These are phyloP conservation scores for Ajuga chamaepitys DNA, from an alignment of 257 asterid genomes.

Conservation along the genomic window DNA sequence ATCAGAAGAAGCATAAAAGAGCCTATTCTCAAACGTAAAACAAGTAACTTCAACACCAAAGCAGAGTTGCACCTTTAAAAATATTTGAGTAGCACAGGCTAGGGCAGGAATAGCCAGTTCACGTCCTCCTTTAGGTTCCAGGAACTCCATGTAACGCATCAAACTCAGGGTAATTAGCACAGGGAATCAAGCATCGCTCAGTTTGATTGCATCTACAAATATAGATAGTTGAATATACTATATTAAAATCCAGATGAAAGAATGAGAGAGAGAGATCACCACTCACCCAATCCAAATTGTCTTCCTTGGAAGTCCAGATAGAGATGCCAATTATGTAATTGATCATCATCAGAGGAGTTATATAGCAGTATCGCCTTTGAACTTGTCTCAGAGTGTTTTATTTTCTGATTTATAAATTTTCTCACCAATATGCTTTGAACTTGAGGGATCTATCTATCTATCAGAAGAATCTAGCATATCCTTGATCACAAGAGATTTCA, in stretches of 20 bases:
- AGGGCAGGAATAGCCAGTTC: slow-evolving; percentile 71
- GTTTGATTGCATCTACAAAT: slow-evolving; percentile 60
- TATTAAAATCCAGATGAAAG: slow-evolving; percentile 1
- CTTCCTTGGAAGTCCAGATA: slow-evolving; percentile 77
- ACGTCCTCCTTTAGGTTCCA: slow-evolving; percentile 74
- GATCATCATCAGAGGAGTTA: slow-evolving; percentile 54
- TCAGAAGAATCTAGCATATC: slow-evolving; percentile 62
- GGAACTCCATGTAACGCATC: slow-evolving; percentile 81
- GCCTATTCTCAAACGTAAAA: background rate
- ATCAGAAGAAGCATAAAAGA: background rate
- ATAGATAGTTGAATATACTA: background rate
- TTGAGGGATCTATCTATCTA: slow-evolving; percentile 32
- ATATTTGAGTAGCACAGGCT: slow-evolving; percentile 66
- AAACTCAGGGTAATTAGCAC: slow-evolving; percentile 83
- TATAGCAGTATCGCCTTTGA: slow-evolving; percentile 51
- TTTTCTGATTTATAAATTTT: slow-evolving; percentile 56
- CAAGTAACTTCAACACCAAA: slow-evolving; percentile 3
- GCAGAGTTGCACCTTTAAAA: slow-evolving; percentile 47
- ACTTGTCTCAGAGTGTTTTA: slow-evolving; percentile 59
- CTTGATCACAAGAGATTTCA: slow-evolving; percentile 55
- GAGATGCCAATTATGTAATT: slow-evolving; percentile 74
- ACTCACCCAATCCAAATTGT: slow-evolving; percentile 67
- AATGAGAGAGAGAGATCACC: background rate
- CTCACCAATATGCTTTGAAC: slow-evolving; percentile 70
- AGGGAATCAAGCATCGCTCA: slow-evolving; percentile 95